Percentiles rank a stretch among this genome's conserved stretches.
These are phyloP conservation scores for Candida buenavistaensis DNA, from an alignment of 1,139 yeast genomes.

Conservation along the genomic window DNA sequence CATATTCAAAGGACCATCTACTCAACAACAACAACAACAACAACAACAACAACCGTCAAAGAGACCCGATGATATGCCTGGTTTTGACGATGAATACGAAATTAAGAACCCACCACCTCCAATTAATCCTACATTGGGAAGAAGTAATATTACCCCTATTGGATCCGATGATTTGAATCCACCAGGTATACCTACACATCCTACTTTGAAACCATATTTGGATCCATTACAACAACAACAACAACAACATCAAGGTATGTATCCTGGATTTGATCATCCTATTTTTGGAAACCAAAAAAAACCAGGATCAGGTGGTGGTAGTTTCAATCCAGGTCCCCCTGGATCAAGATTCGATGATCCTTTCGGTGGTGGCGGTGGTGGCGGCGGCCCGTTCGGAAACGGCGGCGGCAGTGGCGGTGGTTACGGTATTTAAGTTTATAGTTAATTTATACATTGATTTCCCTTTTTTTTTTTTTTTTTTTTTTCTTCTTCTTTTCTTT, in stretches of 20 bases:
- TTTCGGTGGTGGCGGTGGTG: slow-evolving; percentile 1
- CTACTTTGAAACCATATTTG: slow-evolving; percentile 40
- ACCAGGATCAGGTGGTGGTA: slow-evolving; percentile 21
- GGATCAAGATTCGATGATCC: slow-evolving; percentile 63
- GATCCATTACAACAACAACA: slow-evolving; percentile 23
- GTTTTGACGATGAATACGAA: slow-evolving; percentile 59
- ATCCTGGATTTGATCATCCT: slow-evolving; percentile 53
- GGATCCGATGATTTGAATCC: slow-evolving; percentile 57
- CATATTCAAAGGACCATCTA: slow-evolving; percentile 5
- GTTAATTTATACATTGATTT: background rate
- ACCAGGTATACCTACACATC: slow-evolving; percentile 44
- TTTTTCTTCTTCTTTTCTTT: too few relatives aligned
- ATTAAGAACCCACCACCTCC: slow-evolving; percentile 19
- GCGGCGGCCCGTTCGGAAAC: background rate
- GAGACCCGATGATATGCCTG: slow-evolving; percentile 46
- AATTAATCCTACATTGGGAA: slow-evolving; percentile 6
- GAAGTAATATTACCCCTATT: slow-evolving; percentile 25
- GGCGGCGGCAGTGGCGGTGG: background rate
- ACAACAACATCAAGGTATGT: slow-evolving; percentile 42
- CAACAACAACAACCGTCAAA: slow-evolving; percentile 2
- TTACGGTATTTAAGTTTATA: background rate
- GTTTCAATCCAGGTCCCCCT: slow-evolving; percentile 40
- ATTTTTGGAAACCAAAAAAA: slow-evolving; percentile 32
- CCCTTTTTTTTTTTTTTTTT: background rate
- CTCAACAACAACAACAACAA: too few relatives aligned